These are phyloP conservation scores for Termitomyces sp. DNA, from an alignment of 768 basidiomycete genomes.

Conservation along the genomic window DNA sequence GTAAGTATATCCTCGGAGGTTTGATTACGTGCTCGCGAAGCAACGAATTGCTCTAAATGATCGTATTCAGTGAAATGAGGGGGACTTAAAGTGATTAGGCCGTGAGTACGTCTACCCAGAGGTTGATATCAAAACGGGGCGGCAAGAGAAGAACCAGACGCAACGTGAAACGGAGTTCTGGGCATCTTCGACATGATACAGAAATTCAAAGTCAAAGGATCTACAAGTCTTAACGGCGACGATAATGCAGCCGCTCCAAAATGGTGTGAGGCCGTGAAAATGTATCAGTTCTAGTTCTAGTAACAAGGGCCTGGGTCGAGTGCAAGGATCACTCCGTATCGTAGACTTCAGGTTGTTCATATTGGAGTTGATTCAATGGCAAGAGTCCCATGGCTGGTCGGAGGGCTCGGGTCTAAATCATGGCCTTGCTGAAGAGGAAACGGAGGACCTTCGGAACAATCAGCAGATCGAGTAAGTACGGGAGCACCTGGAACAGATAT, in stretches of 20 bases:
- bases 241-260: background rate
- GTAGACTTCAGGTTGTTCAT: too few species aligned
- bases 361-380: background rate
- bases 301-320: too few species aligned
- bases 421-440: background rate
- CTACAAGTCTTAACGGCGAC: background rate
- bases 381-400: background rate
- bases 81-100: background rate
- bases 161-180: background rate
- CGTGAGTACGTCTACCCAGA: too few species aligned
- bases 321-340: too few species aligned
- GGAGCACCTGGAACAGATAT: background rate
- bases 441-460: background rate
- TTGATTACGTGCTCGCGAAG: background rate
- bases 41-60: background rate
- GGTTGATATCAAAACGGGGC: too few species aligned
- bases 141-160: too few species aligned
- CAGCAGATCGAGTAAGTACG: background rate
- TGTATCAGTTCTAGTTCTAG: background rate
- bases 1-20: background rate
- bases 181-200: background rate
- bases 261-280: conserved; percentile 1
- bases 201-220: background rate
- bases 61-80: background rate
- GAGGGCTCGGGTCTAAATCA: too few species aligned